These are phyloP conservation scores for Syzygium oleosum DNA, from an alignment of 345 rosid species.

Conservation along the genomic window DNA sequence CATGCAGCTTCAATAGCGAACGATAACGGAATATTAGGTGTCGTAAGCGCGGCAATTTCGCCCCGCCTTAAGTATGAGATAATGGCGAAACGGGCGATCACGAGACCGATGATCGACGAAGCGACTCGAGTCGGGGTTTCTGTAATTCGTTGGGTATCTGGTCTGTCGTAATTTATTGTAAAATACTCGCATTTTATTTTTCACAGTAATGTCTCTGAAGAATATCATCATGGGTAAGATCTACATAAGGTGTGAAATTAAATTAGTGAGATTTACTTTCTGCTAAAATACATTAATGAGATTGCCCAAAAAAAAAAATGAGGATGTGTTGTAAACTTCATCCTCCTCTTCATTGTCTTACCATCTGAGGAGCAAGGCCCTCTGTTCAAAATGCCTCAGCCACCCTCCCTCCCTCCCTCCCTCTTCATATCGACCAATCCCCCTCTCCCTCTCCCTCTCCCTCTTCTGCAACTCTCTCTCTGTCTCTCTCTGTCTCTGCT, in stretches of 20 bases:
- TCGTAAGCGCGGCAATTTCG: rapidly evolving
- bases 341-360: background rate
- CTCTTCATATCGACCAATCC: background rate
- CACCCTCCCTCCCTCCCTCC: background rate
- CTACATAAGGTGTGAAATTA: background rate
- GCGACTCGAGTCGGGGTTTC: rapidly evolving
- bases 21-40: background rate
- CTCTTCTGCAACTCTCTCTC: background rate
- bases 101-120: background rate
- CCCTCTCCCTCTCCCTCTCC: background rate
- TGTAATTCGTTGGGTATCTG: background rate
- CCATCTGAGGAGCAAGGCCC: background rate
- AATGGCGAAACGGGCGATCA: background rate
- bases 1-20: background rate
- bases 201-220: background rate
- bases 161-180: rapidly evolving
- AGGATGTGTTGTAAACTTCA: background rate
- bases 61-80: background rate
- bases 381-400: background rate
- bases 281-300: background rate
- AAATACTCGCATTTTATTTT: background rate
- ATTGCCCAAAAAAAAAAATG: background rate
- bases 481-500: background rate
- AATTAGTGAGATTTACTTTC: background rate
- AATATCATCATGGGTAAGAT: background rate